phyloP scores from a whole-genome alignment of 1,284 basidiomycete genomes.

The Microbotryomycetes sp. region DNA sequence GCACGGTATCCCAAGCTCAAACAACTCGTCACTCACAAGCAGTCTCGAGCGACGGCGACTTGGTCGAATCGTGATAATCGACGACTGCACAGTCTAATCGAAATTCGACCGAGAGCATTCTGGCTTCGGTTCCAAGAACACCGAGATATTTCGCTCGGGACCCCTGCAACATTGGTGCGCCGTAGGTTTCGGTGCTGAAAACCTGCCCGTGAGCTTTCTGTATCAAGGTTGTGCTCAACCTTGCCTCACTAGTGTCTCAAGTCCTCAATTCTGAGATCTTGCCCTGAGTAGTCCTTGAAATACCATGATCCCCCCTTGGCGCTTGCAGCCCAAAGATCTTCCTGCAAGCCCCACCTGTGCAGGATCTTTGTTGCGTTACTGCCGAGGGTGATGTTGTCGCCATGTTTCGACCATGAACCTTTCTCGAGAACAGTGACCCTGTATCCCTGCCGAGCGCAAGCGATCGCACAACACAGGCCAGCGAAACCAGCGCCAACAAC shows the following conservation, averaged over 20 bases:
- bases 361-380: constrained; percentile 7
- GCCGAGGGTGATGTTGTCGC: constrained; percentile 18
- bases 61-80: constrained; percentile 11
- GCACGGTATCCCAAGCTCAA: too few relatives aligned
- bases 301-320: constrained; percentile 9
- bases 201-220: neutral
- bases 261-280: neutral
- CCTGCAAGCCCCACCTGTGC: constrained; percentile 12
- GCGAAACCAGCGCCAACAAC: constrained; percentile 1
- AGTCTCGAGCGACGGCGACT: neutral
- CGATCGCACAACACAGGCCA: constrained; percentile 17
- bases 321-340: constrained; percentile 7
- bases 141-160: constrained; percentile 24
- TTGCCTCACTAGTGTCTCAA: constrained; percentile 4
- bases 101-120: constrained; percentile 14
- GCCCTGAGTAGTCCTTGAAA: constrained; percentile 3
- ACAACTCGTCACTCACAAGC: neutral
- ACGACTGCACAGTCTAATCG: constrained; percentile 7
- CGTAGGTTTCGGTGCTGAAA: constrained; percentile 4
- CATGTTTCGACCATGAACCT: neutral
- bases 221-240: neutral
- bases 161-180: constrained; percentile 26
- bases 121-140: constrained; percentile 24
- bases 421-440: constrained; percentile 19
- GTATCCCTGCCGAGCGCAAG: constrained; percentile 21